phyloP scores from a whole-genome alignment of 345 rosid genomes.

The Kernera saxatilis region DNA sequence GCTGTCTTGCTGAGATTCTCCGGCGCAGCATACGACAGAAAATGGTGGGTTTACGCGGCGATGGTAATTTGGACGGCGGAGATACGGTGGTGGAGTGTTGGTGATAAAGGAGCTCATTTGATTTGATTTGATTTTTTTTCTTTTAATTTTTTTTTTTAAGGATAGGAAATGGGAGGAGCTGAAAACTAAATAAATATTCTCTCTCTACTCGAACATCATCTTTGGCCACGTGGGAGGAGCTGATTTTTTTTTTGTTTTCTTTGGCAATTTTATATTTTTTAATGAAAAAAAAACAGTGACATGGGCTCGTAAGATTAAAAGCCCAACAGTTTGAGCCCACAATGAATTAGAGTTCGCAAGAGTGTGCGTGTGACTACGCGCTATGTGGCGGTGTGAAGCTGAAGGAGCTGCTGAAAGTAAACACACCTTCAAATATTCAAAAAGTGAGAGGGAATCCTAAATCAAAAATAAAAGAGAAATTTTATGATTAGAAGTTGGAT shows the following conservation, averaged over 20 bases:
- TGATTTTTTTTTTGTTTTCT: too few species aligned
- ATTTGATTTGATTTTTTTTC: not conserved
- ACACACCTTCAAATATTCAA: too few species aligned
- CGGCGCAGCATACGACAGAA: slow-evolving; percentile 26
- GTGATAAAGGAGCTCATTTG: slow-evolving; percentile 49
- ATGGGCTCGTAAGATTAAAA: not conserved
- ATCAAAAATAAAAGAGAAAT: too few species aligned
- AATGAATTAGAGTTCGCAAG: too few species aligned
- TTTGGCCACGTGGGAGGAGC: slow-evolving; percentile 36
- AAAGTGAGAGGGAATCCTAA: too few species aligned
- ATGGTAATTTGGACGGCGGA: slow-evolving; percentile 34
- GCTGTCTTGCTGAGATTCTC: slow-evolving; percentile 20
- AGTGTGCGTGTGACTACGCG: too few species aligned
- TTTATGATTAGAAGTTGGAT: too few species aligned
- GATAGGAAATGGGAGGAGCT: slow-evolving; percentile 30
- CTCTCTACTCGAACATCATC: slow-evolving; percentile 7
- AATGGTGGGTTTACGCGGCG: slow-evolving; percentile 12
- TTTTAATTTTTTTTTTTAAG: not conserved
- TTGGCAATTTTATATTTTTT: not conserved
- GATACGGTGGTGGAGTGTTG: slow-evolving; percentile 25
- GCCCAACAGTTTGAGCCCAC: not conserved
- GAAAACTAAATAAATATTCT: slow-evolving; percentile 1
- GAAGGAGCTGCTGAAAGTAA: too few species aligned
- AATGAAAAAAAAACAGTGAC: not conserved
- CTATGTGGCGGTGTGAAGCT: too few species aligned